These are phyloP conservation scores for Neurospora sp. DNA, from an alignment of 495 filamentous ascomycete species.

Conservation along the genomic window DNA sequence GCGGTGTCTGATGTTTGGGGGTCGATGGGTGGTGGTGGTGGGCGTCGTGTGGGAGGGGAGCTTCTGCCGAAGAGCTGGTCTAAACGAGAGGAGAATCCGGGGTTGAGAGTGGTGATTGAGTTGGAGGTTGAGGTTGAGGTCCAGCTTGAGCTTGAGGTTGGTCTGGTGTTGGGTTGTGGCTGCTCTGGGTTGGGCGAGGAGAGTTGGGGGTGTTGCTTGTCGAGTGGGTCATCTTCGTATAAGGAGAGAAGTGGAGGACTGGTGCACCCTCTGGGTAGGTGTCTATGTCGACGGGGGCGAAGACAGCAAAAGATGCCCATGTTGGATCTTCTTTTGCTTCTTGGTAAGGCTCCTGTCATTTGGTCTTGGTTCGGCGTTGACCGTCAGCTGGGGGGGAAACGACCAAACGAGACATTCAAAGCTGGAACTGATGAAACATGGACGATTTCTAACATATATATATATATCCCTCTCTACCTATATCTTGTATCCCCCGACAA, in stretches of 20 bases:
- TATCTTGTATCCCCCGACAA: background rate
- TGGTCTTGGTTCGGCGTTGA: no score
- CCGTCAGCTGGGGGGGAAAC: no score
- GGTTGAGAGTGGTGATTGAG: background rate
- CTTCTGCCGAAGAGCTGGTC: background rate
- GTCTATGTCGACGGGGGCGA: background rate
- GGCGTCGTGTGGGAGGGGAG: no score
- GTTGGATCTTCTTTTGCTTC: background rate
- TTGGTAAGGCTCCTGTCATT: no score
- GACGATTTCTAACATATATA: background rate
- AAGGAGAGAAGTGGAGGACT: background rate
- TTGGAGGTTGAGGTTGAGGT: background rate
- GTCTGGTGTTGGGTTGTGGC: background rate
- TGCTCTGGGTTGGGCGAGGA: background rate
- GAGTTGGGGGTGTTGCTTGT: background rate
- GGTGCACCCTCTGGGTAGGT: background rate
- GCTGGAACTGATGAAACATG: background rate
- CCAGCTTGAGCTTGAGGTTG: background rate
- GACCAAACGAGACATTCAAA: background rate
- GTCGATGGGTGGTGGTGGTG: no score
- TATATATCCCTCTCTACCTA: background rate
- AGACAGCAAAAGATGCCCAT: background rate
- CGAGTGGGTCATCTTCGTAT: background rate
- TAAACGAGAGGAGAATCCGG: background rate
- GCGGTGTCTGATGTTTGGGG: no score